Base-by-base conservation (phyloP, 495 filamentous ascomycete species). In the Trichodelitschia bisporula region DNA sequence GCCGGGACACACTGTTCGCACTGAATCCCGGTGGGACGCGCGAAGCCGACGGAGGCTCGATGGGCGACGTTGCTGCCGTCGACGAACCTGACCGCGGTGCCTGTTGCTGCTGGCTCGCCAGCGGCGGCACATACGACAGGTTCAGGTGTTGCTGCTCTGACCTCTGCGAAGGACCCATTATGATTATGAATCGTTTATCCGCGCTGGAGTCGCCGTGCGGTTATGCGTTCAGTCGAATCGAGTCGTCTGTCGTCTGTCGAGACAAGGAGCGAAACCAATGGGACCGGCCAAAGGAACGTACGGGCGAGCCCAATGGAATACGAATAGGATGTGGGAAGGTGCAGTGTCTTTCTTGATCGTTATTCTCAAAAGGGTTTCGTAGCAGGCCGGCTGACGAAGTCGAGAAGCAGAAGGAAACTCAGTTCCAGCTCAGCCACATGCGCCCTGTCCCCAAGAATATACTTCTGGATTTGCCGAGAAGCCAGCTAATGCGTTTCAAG, bases 111-210 rank as follows among this genome's bases (percentile, higher is more conserved):
- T 56, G 50, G 29, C 8, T 8, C 6, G 10, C 26, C 14, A 61
- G 51, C 36, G 64, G 69, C 50, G 66, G 62, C 34, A 65, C 60
- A 47, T 66, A 74, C 51, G 65, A 74, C 61, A 67, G 66, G 55
- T 71, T 78, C 66, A 75, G 72, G 41, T 70, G 66, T 44, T 66
- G 57, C 21, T 6, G 29, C 33, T 73, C 66, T 16, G 68, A 59
- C 41, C 65, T 62, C 29, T 63, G 57, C 30, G 65, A 66, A 51
- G 75, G 79, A 57, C 77, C 73, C 86, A 93, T 93, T 77, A 86
- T 77, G 59, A 93, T 93, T 77, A 86, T 77, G 59, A 55, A 74
- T 77, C 76, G 76, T 58, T 36, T 35, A 40, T 30, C 35, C 32
- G 36, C 50, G 53, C 27, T 29, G 21, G 39, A 36, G 27, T 30